Evolutionary conservation across 176 grass and related monocot species (phyloP).

Genomic region (Otatea glauca): DNA sequence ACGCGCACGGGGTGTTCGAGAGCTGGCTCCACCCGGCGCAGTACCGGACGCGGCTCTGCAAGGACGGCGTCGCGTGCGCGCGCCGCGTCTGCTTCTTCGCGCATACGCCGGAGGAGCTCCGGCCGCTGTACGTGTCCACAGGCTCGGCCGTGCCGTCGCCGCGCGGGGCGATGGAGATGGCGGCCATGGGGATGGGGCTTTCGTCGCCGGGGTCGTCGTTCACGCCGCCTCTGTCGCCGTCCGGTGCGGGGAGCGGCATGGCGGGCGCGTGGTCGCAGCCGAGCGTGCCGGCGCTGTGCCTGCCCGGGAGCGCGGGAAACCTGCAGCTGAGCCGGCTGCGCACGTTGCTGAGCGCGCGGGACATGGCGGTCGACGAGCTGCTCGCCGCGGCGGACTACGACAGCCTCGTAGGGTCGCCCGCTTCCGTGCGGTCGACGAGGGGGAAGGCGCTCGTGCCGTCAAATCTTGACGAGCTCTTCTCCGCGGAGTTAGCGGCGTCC

Average conservation of each 20-base stretch:
- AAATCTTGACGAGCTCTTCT: slow-evolving; percentile 65
- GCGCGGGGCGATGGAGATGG: slow-evolving; percentile 55
- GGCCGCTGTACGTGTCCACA: slow-evolving; percentile 57
- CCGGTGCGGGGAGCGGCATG: slow-evolving; percentile 39
- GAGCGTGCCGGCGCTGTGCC: slow-evolving; percentile 55
- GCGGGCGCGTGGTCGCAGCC: slow-evolving; percentile 48
- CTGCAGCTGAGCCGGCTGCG: slow-evolving; percentile 58
- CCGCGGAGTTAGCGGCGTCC: slow-evolving; percentile 44
- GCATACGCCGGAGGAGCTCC: slow-evolving; percentile 76
- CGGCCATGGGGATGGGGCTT: slow-evolving; percentile 65
- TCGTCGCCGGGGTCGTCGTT: slow-evolving; percentile 53
- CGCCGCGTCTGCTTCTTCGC: slow-evolving; percentile 90
- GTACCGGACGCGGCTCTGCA: slow-evolving; percentile 75
- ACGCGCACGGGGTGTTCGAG: slow-evolving; percentile 91
- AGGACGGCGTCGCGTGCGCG: slow-evolving; percentile 64
- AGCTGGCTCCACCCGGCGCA: slow-evolving; percentile 89
- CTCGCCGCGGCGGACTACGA: slow-evolving; percentile 56
- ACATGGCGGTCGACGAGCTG: slow-evolving; percentile 55
- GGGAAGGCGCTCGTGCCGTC: slow-evolving; percentile 50
- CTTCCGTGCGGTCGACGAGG: slow-evolving; percentile 47
- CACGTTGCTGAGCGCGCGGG: slow-evolving; percentile 61
- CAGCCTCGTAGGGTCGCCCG: slow-evolving; percentile 23
- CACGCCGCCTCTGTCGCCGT: slow-evolving; percentile 69
- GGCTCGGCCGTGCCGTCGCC: slow-evolving; percentile 51
- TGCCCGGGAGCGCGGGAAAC: slow-evolving; percentile 52